Base-by-base conservation (phyloP, 441 rosid genomes). In the Gossypium gossypioides region DNA sequence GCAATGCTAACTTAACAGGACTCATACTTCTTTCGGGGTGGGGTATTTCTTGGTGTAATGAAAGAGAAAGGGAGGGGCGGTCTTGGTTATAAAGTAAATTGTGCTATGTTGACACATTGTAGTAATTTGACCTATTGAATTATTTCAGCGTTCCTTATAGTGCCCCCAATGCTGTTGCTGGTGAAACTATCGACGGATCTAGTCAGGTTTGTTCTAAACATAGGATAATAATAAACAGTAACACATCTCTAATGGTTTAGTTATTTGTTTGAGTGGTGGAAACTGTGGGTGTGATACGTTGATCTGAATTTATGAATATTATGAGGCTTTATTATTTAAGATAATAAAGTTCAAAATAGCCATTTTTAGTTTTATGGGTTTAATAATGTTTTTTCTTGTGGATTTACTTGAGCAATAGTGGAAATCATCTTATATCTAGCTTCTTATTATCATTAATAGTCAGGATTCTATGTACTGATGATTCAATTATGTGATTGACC, bases 151-250 rank as follows among this genome's bases (percentile, higher is more conserved):
- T 42, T 68, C 48, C 85, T 77, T 50, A 46, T 69, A 56, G 58
- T 54, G 61, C 58, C 46, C 6, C 27, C 67, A 83, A 78, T 81
- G 83, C 73, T 57, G 72, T 78, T 76, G 58, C 83, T 80, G 82
- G 80, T 50, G 76, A 72, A 77, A 82, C 40, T 67, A 80, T 72
- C 73, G 72, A 72, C 68, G 78, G 80, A 75, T 78, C 77, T 71
- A 84, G 77, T 77, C 86, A 81, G 81, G 97, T 92, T 84, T 69
- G 90, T 78, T 74, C 63, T 73, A 67, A 67, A 25, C 42, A 48
- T 48, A 57, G 27, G 71, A 67, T 69, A 48, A 21, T 48, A 25
- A 4, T 52, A 65, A 73, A 19, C 42, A 32, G 58, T 52, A 51
- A 40, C 46, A 1, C 69, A 8, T 37, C 57, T 27, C 68, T 19